These are phyloP conservation scores for Dactylonectria macrodidyma DNA, from an alignment of 2,329 filamentous ascomycete genomes.

Conservation along the genomic window DNA sequence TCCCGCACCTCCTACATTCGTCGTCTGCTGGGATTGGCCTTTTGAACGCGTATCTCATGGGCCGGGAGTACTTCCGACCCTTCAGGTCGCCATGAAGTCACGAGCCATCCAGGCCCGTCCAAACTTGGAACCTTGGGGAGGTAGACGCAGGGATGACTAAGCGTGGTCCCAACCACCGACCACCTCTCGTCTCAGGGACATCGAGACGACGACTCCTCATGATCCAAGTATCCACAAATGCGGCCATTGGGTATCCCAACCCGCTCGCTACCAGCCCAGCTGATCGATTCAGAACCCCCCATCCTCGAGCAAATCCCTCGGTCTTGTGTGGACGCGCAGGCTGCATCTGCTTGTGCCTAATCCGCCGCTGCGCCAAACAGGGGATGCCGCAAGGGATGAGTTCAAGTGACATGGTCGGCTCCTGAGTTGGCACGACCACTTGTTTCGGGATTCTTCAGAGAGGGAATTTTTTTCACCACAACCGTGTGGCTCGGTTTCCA, in stretches of 20 bases:
- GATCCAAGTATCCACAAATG: constrained; percentile 48
- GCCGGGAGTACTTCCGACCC: neutral
- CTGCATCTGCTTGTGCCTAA: constrained; percentile 5
- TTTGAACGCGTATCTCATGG: neutral
- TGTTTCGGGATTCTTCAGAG: constrained; percentile 30
- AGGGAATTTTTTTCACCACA: constrained; percentile 29
- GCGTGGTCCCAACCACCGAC: constrained; percentile 38
- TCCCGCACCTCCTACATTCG: neutral
- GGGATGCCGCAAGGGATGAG: constrained; percentile 14
- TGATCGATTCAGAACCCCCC: constrained; percentile 29
- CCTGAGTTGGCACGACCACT: constrained; percentile 27
- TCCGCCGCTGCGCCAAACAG: constrained; percentile 1
- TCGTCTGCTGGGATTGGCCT: neutral
- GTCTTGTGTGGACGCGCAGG: constrained; percentile 3
- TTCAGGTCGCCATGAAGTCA: constrained; percentile 10
- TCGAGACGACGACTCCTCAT: constrained; percentile 43
- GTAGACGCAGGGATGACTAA: constrained; percentile 42
- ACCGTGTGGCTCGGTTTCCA: constrained; percentile 25
- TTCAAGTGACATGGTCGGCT: constrained; percentile 27
- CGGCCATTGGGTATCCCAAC: constrained; percentile 45
- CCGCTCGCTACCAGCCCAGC: constrained; percentile 18
- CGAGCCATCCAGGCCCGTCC: neutral
- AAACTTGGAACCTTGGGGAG: neutral
- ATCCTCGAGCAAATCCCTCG: constrained; percentile 26
- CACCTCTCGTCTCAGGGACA: constrained; percentile 41